phyloP scores from a whole-genome alignment of 1,284 basidiomycete genomes.

The Mycena sp. region DNA sequence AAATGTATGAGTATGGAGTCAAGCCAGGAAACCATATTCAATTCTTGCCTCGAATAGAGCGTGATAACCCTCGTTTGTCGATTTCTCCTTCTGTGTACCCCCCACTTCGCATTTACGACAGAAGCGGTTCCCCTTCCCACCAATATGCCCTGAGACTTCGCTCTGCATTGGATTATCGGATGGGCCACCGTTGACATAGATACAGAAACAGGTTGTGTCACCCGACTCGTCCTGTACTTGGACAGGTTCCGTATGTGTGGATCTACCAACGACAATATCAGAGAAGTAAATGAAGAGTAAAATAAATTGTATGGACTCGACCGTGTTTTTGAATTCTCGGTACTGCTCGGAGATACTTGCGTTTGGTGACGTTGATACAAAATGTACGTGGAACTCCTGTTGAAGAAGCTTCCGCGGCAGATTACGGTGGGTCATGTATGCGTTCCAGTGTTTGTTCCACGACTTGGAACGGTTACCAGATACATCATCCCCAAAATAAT shows the following conservation, averaged over 20 bases:
- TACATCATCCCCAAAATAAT: conserved; percentile 33
- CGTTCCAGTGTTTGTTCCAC: conserved; percentile 39
- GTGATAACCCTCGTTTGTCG: conserved; percentile 36
- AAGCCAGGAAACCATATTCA: too few species aligned
- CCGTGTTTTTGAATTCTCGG: not conserved
- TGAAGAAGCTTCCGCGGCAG: too few species aligned
- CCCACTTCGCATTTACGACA: conserved; percentile 38
- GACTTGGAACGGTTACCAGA: conserved; percentile 36
- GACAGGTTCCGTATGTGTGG: conserved; percentile 5
- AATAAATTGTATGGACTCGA: not conserved
- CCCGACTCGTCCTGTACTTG: too few species aligned
- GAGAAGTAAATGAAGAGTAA: too few species aligned
- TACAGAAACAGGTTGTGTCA: too few species aligned
- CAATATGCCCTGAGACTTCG: too few species aligned
- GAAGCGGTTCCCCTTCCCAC: conserved; percentile 32
- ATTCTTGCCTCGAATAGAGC: conserved; percentile 16
- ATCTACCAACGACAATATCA: not conserved
- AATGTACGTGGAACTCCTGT: too few species aligned
- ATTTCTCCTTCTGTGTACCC: conserved; percentile 29
- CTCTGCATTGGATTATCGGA: too few species aligned
- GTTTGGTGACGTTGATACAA: too few species aligned
- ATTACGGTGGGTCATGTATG: too few species aligned
- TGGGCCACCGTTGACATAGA: too few species aligned
- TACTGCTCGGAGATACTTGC: too few species aligned
- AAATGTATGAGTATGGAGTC: not conserved